Base-by-base conservation (phyloP, 1,284 basidiomycete species). In the Sporisorium scitamineum region DNA sequence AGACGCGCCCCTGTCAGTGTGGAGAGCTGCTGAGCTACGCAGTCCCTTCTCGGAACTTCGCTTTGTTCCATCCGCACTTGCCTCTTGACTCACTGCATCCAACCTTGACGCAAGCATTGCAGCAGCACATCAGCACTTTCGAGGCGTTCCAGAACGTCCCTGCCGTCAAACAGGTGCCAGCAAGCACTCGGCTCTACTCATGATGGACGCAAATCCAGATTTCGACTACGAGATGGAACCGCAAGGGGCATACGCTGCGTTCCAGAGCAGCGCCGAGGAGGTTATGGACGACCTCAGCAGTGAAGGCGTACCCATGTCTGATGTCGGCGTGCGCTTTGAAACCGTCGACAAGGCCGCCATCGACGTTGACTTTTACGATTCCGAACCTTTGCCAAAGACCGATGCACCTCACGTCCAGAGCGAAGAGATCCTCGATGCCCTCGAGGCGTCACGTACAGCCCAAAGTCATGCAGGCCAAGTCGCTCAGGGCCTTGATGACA, bases 181-280 rank as follows among this genome's bases (percentile, higher is more conserved):
- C 41, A 24, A 55, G 53, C 39, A 44, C 26, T 37, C 16, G 37
- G 18, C 22, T 31, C n/a, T n/a, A n/a, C 32, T 37, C 58, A 65
- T 16, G n/a, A 76, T 70, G 69, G 57, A 70, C 34, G 55, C 62
- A 18, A 52, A 61, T 41, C 44, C 63, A 8, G 58, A 68, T 20
- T 59, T 48, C 34, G 73, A 76, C 41, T 76, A 76, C 58, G 73
- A 76, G 56, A 76, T 76, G 73, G 61, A 64, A 22, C 61, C 68
- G 10, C 54, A 61, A 41, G 51, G 61, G 29, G 51, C 45, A 2
- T 48, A 54, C 11, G 47, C 54, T 18, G 45, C 22, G 1, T 31
- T 42, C 11, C 66, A 50, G 16, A 32, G 41, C 26, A 60, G 34
- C 31, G 42, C 45, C 3, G 67, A 70, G 34, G 73, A 70, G 31